Evolutionary conservation across 2,329 filamentous ascomycete species (phyloP).

Genomic region (Fusarium armeniacum): DNA sequence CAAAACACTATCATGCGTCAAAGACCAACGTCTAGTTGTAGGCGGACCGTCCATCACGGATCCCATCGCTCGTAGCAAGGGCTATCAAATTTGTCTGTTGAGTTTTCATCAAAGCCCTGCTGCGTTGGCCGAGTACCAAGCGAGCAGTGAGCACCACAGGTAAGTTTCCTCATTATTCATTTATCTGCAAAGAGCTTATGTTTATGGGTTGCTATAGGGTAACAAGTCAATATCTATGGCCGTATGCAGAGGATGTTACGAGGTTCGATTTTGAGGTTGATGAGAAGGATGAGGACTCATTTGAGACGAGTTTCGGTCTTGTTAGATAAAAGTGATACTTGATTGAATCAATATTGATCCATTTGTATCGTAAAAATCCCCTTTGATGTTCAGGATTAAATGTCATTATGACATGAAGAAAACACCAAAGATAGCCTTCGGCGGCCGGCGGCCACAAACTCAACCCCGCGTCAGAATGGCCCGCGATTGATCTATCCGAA

Average conservation of each 20-base stretch:
- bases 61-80: slow-evolving; percentile 66
- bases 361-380: no score
- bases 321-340: not conserved
- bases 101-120: slow-evolving; percentile 63
- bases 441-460: not conserved
- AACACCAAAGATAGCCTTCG: not conserved
- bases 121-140: slow-evolving; percentile 66
- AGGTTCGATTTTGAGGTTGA: slow-evolving; percentile 69
- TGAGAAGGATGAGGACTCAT: slow-evolving; percentile 54
- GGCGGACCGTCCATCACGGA: slow-evolving; percentile 67
- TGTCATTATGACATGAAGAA: not conserved
- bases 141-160: slow-evolving; percentile 66
- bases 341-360: not conserved
- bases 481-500: no score
- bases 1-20: slow-evolving; percentile 63
- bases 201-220: slow-evolving; percentile 57
- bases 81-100: slow-evolving; percentile 64
- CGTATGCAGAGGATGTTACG: slow-evolving; percentile 66
- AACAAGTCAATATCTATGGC: slow-evolving; percentile 65
- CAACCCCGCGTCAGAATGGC: not conserved
- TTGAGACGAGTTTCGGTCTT: slow-evolving; percentile 35
- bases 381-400: not conserved
- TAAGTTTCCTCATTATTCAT: slow-evolving; percentile 36
- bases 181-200: no score
- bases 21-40: slow-evolving; percentile 63